These are phyloP conservation scores for Raddia distichophylla DNA, from an alignment of 176 grass and related monocot species.

Conservation along the genomic window DNA sequence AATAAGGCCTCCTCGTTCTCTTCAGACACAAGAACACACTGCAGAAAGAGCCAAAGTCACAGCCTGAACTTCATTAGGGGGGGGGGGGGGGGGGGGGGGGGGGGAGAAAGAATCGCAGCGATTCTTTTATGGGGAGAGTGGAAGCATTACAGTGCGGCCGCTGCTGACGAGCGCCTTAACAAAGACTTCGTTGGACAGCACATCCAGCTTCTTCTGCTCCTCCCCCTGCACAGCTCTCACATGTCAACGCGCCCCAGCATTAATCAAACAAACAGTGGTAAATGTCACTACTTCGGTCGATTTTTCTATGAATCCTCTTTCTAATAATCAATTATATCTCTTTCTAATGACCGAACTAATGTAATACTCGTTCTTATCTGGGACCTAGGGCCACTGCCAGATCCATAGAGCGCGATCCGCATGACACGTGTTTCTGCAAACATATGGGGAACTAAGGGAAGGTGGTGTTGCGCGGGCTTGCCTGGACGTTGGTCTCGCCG, in stretches of 20 bases:
- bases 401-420: background rate
- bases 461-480: background rate
- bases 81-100: no score
- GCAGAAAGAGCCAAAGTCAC: constrained; percentile 24
- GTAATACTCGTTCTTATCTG: background rate
- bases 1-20: constrained; percentile 95
- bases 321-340: no score
- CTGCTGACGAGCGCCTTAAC: constrained; percentile 94
- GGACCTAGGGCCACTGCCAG: background rate
- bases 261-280: background rate
- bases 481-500: constrained; percentile 93
- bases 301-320: no score
- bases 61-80: background rate
- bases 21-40: constrained; percentile 94
- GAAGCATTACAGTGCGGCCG: constrained; percentile 68
- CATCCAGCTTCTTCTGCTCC: constrained; percentile 98
- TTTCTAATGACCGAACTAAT: background rate
- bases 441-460: background rate
- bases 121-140: background rate
- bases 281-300: background rate
- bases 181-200: constrained; percentile 95
- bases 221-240: constrained; percentile 64
- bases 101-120: background rate
- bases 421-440: background rate
- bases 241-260: background rate